Conservation (phyloP, 192 early-diverging fungal species). For the Podila horticola region DNA sequence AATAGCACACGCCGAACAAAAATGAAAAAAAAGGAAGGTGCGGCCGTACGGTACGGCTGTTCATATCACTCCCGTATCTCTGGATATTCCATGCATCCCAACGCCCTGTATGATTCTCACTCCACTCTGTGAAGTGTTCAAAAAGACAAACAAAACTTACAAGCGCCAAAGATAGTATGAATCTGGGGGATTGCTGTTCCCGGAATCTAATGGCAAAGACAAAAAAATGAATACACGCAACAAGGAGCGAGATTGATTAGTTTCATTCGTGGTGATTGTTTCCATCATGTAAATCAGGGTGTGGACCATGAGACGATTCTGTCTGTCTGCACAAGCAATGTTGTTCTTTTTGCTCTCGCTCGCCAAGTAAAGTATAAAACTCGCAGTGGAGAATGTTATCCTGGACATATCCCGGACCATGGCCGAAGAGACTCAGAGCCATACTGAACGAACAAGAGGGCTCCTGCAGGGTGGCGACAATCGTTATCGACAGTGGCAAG, state of each 20-base stretch:
- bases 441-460: no score
- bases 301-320: no score
- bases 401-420: no score
- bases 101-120: no score
- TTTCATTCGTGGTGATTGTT: background rate
- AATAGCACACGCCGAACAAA: no score
- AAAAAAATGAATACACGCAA: slow-evolving; percentile 1
- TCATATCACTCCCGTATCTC: background rate
- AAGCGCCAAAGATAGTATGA: slow-evolving; percentile 45
- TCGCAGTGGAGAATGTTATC: no score
- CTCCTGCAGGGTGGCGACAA: no score
- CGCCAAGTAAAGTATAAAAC: no score
- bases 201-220: slow-evolving; percentile 20
- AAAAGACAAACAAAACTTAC: slow-evolving; percentile 13
- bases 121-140: no score
- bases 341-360: background rate
- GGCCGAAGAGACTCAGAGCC: no score
- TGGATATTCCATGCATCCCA: background rate
- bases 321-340: background rate
- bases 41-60: background rate
- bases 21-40: no score
- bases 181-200: slow-evolving; percentile 37
- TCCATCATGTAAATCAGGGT: no score
- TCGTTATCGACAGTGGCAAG: background rate
- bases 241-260: background rate